phyloP scores from a whole-genome alignment of 371 early-diverging fungal genomes.

The Mucor piriformis region DNA sequence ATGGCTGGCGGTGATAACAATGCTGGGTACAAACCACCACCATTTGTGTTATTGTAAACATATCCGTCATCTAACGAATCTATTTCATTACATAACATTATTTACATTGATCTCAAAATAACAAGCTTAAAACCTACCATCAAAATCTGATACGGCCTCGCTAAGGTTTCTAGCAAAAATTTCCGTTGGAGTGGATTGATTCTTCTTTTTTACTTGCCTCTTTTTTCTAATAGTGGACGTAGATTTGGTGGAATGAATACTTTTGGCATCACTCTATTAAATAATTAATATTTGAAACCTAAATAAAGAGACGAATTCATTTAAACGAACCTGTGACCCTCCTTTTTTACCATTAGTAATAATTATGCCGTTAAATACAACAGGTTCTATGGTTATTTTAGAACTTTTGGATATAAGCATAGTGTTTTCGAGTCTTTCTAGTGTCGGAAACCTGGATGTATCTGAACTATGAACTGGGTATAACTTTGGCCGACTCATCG shows the following conservation, averaged over 20 bases:
- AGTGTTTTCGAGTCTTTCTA: slow-evolving; percentile 30
- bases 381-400: slow-evolving; percentile 18
- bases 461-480: slow-evolving; percentile 42
- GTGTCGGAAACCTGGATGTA: slow-evolving; percentile 35
- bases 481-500: slow-evolving; percentile 30
- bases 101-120: background rate
- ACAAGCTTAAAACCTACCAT: slow-evolving; percentile 31
- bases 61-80: slow-evolving; percentile 48
- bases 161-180: slow-evolving; percentile 50
- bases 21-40: slow-evolving; percentile 22
- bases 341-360: slow-evolving; percentile 5
- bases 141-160: slow-evolving; percentile 53
- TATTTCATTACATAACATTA: slow-evolving; percentile 4
- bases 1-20: slow-evolving; percentile 23
- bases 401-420: slow-evolving; percentile 7
- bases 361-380: slow-evolving; percentile 1
- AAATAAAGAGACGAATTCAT: background rate
- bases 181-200: slow-evolving; percentile 36
- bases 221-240: slow-evolving; percentile 13
- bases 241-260: slow-evolving; percentile 18
- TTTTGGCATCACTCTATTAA: slow-evolving; percentile 17
- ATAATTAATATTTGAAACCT: background rate
- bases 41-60: slow-evolving; percentile 30
- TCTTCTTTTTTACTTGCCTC: slow-evolving; percentile 12
- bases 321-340: slow-evolving; percentile 18